Conservation (phyloP, 192 early-diverging fungal genomes). For the Mortierella claussenii region DNA sequence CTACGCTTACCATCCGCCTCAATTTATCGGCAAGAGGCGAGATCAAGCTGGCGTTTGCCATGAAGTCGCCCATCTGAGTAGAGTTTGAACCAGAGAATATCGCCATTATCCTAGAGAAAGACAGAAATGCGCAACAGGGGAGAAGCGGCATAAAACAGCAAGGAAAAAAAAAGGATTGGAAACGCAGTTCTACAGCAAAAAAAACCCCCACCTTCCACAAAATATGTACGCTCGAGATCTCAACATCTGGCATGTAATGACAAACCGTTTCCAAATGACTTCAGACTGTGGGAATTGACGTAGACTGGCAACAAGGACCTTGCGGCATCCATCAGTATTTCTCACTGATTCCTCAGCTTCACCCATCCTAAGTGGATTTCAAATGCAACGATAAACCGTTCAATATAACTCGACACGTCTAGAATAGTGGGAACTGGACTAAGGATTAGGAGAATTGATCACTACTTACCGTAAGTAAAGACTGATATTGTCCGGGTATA, state of each 20-base stretch:
- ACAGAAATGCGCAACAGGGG: neutral
- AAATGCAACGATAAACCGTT: neutral
- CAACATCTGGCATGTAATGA: conserved; percentile 1
- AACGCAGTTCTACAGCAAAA: neutral
- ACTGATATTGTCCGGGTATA: conserved; percentile 16
- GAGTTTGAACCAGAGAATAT: conserved; percentile 2
- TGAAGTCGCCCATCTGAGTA: conserved; percentile 4
- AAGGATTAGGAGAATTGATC: neutral
- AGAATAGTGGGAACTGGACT: neutral
- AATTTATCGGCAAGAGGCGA: conserved; percentile 21
- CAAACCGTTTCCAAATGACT: conserved; percentile 51
- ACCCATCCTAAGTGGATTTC: conserved; percentile 3
- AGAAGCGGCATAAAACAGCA: neutral
- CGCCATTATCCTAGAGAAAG: conserved; percentile 13
- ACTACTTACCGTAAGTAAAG: conserved; percentile 28
- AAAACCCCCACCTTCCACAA: neutral
- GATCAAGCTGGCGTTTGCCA: conserved; percentile 17
- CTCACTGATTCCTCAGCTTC: conserved; percentile 19
- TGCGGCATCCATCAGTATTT: conserved; percentile 8
- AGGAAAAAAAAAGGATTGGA: conserved; percentile 12
- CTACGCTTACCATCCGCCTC: conserved; percentile 22
- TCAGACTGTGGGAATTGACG: conserved; percentile 32
- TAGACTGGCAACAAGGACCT: conserved; percentile 15
- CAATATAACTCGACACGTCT: no score
- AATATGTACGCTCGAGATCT: neutral